These are phyloP conservation scores for Cyclotella choctawhatcheeana DNA, from an alignment of 108 stramenopile species.

Conservation along the genomic window DNA sequence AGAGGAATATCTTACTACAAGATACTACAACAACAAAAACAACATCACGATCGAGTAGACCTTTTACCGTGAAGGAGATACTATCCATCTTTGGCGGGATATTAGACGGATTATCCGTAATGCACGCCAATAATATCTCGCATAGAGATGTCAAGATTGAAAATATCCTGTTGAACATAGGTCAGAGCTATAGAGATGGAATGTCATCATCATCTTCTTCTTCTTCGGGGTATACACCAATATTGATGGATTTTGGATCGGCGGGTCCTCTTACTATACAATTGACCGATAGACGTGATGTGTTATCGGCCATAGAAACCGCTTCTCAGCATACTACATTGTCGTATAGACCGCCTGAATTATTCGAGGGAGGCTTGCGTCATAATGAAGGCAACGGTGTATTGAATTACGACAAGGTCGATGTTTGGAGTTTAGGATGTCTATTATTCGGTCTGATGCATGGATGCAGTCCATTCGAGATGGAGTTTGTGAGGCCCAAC, in stretches of 20 bases:
- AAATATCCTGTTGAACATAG: conserved; percentile 60
- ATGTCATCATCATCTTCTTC: background rate
- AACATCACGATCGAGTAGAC: too few relatives aligned
- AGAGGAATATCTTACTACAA: conserved; percentile 50
- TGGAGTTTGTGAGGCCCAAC: conserved; percentile 69
- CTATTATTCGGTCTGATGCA: conserved; percentile 80
- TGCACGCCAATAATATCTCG: conserved; percentile 69
- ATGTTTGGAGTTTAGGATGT: conserved; percentile 86
- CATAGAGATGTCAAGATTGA: conserved; percentile 89
- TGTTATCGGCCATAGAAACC: conserved; percentile 44
- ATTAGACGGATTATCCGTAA: conserved; percentile 52
- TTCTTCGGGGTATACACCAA: conserved; percentile 40
- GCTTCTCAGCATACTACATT: conserved; percentile 76
- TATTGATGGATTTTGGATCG: conserved; percentile 75
- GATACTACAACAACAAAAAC: background rate
- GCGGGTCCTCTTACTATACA: conserved; percentile 28
- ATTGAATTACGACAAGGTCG: conserved; percentile 72
- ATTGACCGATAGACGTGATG: conserved; percentile 30
- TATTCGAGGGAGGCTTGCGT: conserved; percentile 74
- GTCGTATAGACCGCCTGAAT: conserved; percentile 86
- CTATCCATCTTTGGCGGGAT: conserved; percentile 65
- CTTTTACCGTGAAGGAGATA: conserved; percentile 39
- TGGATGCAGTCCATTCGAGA: conserved; percentile 82
- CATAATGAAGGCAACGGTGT: background rate
- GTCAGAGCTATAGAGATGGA: conserved; percentile 7